Percentiles rank a stretch among this genome's conserved stretches.
Evolutionary conservation across 192 early-diverging fungal species (phyloP).

Genomic region (Coemansia sp.): DNA sequence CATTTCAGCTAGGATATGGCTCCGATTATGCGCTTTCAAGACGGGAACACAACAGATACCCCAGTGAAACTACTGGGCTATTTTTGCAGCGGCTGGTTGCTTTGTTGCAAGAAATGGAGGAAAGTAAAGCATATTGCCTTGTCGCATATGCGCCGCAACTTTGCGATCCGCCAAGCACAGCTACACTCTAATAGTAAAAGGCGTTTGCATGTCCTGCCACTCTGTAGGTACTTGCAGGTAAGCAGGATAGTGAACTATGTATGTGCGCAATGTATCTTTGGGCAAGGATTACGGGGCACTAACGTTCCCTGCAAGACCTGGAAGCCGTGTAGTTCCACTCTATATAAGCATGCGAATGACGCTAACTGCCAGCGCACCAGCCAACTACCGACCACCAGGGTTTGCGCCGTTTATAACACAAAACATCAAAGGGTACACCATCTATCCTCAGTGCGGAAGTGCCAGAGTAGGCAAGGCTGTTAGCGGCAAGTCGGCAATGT

Average conservation of each 20-base stretch:
- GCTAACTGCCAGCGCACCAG: constrained; percentile 4
- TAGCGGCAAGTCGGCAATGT: constrained; percentile 3
- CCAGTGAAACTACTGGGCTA: constrained; percentile 1
- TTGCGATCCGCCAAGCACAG: too few species aligned
- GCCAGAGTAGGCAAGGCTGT: constrained; percentile 25
- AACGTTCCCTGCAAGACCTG: too few species aligned
- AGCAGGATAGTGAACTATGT: too few species aligned
- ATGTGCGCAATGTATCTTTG: too few species aligned
- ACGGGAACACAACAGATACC: neutral
- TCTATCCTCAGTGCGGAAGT: constrained; percentile 35
- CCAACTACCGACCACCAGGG: constrained; percentile 16
- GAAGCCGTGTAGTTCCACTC: constrained; percentile 10
- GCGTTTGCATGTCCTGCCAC: too few species aligned
- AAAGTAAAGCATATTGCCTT: too few species aligned
- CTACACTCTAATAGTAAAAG: too few species aligned
- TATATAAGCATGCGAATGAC: constrained; percentile 17
- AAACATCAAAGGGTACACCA: constrained; percentile 9
- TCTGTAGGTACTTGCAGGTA: too few species aligned
- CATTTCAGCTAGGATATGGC: constrained; percentile 24
- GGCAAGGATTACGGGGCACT: too few species aligned
- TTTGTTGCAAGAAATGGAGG: constrained; percentile 38
- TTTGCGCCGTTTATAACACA: constrained; percentile 8
- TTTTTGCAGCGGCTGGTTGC: constrained; percentile 18
- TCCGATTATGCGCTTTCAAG: neutral
- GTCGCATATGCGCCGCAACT: too few species aligned